Evolutionary conservation across 495 filamentous ascomycete species (phyloP).

Genomic region (Penicillium manginii): DNA sequence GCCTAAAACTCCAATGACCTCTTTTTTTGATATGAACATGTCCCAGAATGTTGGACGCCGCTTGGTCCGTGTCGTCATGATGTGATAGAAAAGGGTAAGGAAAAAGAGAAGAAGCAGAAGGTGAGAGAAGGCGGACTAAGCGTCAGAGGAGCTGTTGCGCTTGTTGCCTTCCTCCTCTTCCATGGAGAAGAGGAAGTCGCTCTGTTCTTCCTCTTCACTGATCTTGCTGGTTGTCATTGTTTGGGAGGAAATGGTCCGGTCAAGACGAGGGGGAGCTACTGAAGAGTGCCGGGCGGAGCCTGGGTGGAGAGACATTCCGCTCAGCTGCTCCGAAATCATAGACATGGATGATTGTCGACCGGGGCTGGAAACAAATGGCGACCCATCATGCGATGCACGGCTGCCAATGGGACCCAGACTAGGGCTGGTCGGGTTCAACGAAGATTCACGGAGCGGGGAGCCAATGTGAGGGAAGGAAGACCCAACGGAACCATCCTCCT

Average conservation of each 20-base stretch:
- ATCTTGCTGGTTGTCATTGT: slow-evolving; percentile 68
- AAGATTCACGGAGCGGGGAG: slow-evolving; percentile 90
- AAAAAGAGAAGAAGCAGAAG: no score
- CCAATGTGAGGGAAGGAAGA: slow-evolving; percentile 85
- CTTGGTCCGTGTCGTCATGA: slow-evolving; percentile 27
- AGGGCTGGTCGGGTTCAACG: slow-evolving; percentile 61
- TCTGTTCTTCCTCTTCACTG: slow-evolving; percentile 62
- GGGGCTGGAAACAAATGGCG: slow-evolving; percentile 67
- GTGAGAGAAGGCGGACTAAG: slow-evolving; percentile 24
- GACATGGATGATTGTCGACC: slow-evolving; percentile 68
- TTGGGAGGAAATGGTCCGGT: slow-evolving; percentile 52
- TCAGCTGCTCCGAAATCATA: slow-evolving; percentile 71
- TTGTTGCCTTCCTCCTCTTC: slow-evolving; percentile 67
- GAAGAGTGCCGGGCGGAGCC: slow-evolving; percentile 46
- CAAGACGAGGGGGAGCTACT: slow-evolving; percentile 36
- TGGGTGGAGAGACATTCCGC: slow-evolving; percentile 52
- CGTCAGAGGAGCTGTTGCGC: slow-evolving; percentile 39
- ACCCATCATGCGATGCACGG: slow-evolving; percentile 57
- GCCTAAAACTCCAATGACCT: slow-evolving; percentile 26
- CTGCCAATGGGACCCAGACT: slow-evolving; percentile 63
- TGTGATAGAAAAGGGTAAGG: slow-evolving; percentile 10
- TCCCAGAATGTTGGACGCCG: slow-evolving; percentile 14
- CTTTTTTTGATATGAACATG: slow-evolving; percentile 28
- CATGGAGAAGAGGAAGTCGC: slow-evolving; percentile 80
- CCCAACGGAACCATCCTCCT: slow-evolving; percentile 68